Percentiles rank a stretch among this genome's conserved stretches.
Evolutionary conservation across 345 rosid genomes (phyloP).

Genomic region (Rhizophora apiculata): DNA sequence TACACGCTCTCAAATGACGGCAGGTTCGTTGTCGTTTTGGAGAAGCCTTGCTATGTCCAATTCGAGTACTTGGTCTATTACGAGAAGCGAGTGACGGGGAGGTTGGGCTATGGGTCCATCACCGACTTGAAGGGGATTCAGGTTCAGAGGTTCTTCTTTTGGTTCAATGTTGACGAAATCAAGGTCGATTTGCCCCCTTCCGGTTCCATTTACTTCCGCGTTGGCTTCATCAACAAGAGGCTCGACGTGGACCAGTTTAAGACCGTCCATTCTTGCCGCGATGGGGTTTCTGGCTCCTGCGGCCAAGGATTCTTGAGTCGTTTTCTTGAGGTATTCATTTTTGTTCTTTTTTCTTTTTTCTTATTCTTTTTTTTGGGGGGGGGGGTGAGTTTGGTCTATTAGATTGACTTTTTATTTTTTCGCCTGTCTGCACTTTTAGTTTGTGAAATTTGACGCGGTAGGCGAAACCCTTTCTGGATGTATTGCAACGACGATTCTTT

Average conservation of each 20-base stretch:
- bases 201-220: constrained; percentile 75
- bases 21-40: constrained; percentile 47
- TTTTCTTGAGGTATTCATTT: constrained; percentile 33
- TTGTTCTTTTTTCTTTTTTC: background rate
- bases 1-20: constrained; percentile 68
- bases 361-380: no score
- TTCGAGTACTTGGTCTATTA: constrained; percentile 88
- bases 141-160: constrained; percentile 63
- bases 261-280: constrained; percentile 71
- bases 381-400: no score
- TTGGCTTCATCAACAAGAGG: constrained; percentile 81
- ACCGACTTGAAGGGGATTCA: constrained; percentile 71
- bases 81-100: constrained; percentile 62
- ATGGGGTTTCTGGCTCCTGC: constrained; percentile 32
- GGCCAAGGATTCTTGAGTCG: constrained; percentile 33
- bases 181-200: constrained; percentile 88
- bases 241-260: constrained; percentile 76
- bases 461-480: no score
- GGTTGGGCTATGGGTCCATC: constrained; percentile 69
- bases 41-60: constrained; percentile 53
- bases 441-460: no score
- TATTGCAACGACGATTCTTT: no score
- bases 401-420: no score
- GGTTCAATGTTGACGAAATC: constrained; percentile 85
- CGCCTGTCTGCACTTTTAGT: no score